Percentiles rank a stretch among this genome's conserved stretches.
phyloP scores from a whole-genome alignment of 1,284 basidiomycete genomes.

The Irpex sp. region DNA sequence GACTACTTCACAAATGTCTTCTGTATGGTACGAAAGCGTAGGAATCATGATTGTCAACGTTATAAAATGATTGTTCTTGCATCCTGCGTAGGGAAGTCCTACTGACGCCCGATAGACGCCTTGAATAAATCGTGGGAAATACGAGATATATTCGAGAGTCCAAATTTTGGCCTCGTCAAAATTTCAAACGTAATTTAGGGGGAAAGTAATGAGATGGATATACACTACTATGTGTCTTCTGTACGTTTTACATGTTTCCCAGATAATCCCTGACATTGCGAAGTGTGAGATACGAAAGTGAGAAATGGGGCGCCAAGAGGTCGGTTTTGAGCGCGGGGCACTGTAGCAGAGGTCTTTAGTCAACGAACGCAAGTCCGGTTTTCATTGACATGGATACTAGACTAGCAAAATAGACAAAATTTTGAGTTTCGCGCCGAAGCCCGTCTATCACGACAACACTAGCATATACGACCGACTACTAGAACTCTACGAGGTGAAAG shows the following conservation, averaged over 20 bases:
- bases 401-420: slow-evolving; percentile 13
- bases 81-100: neutral
- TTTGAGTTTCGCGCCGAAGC: slow-evolving; percentile 10
- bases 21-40: neutral
- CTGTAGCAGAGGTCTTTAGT: neutral
- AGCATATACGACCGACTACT: neutral
- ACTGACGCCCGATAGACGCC: neutral
- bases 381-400: slow-evolving; percentile 8
- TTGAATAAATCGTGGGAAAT: neutral
- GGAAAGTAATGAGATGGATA: slow-evolving; percentile 1
- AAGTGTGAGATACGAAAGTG: neutral
- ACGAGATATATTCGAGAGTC: neutral
- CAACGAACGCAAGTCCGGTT: neutral
- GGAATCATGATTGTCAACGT: neutral
- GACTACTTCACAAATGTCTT: neutral
- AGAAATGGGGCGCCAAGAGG: slow-evolving; percentile 1
- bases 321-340: slow-evolving; percentile 1
- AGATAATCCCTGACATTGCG: neutral
- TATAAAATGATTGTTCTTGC: neutral
- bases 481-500: slow-evolving; percentile 62
- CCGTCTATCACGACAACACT: slow-evolving; percentile 3
- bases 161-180: neutral
- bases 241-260: neutral
- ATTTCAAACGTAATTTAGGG: neutral
- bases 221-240: neutral